phyloP scores from a whole-genome alignment of 139 green algal species.

The Coccomyxa sp. region DNA sequence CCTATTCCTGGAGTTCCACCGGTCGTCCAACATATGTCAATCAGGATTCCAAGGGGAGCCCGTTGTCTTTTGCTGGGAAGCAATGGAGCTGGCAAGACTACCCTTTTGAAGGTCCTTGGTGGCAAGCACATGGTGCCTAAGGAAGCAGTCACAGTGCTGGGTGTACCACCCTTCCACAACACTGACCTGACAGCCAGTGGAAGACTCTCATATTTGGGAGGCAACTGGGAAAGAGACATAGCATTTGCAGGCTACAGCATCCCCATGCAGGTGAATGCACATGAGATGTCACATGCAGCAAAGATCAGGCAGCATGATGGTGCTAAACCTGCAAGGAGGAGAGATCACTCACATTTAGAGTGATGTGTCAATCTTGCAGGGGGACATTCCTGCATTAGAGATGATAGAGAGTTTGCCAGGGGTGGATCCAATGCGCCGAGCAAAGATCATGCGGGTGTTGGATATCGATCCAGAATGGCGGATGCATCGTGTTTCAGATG shows the following conservation, averaged over 20 bases:
- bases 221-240: slow-evolving; percentile 90
- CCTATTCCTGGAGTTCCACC: slow-evolving; percentile 59
- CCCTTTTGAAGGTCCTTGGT: slow-evolving; percentile 77
- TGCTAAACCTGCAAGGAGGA: not conserved
- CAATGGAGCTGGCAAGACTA: slow-evolving; percentile 88
- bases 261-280: slow-evolving; percentile 59
- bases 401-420: slow-evolving; percentile 84
- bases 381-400: slow-evolving; percentile 81
- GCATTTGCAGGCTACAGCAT: slow-evolving; percentile 88
- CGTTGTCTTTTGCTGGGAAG: slow-evolving; percentile 77
- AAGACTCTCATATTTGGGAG: slow-evolving; percentile 86
- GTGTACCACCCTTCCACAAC: slow-evolving; percentile 87
- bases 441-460: slow-evolving; percentile 70
- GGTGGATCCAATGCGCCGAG: slow-evolving; percentile 54
- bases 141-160: slow-evolving; percentile 66
- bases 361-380: slow-evolving; percentile 27
- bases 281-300: not conserved
- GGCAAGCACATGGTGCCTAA: slow-evolving; percentile 89
- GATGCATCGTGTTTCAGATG: slow-evolving; percentile 82
- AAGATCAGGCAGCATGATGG: not conserved
- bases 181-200: slow-evolving; percentile 76
- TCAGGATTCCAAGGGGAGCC: slow-evolving; percentile 53
- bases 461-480: slow-evolving; percentile 85
- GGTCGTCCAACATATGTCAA: slow-evolving; percentile 62
- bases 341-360: not conserved